Evolutionary conservation across 2,329 filamentous ascomycete species (phyloP).

Genomic region (Annulohypoxylon truncatum): DNA sequence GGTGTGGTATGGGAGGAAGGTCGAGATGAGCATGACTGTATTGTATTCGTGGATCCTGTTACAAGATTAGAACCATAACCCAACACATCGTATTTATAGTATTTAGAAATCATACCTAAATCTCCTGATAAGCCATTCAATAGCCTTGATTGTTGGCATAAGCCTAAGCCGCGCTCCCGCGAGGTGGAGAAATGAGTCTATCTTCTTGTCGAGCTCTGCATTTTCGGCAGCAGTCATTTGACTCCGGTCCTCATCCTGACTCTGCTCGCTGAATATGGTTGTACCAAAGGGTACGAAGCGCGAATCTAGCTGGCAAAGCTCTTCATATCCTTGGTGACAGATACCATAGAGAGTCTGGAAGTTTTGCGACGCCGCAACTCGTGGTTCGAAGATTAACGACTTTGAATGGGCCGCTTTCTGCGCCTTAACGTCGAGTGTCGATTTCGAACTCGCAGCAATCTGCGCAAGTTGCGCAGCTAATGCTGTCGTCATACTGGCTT

Average conservation of each 20-base stretch:
- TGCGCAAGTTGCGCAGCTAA: conserved; percentile 94
- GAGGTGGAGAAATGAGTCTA: conserved; percentile 86
- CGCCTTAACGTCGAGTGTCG: conserved; percentile 91
- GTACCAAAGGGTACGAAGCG: conserved; percentile 80
- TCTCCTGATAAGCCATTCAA: conserved; percentile 94
- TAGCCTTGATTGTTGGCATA: conserved; percentile 86
- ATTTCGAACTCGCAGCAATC: conserved; percentile 89
- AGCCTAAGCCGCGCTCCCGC: conserved; percentile 81
- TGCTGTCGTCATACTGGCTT: conserved; percentile 76
- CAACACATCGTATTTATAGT: background rate
- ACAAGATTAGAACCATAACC: conserved; percentile 23
- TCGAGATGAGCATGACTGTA: conserved; percentile 78
- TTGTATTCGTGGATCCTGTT: conserved; percentile 90
- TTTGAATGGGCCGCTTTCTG: conserved; percentile 93
- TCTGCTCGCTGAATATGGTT: conserved; percentile 93
- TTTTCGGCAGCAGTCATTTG: conserved; percentile 88
- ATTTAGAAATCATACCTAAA: conserved; percentile 73
- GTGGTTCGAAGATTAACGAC: conserved; percentile 91
- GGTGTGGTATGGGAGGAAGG: conserved; percentile 93
- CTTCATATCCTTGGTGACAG: conserved; percentile 89
- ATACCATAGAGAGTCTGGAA: conserved; percentile 90
- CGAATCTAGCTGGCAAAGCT: conserved; percentile 86
- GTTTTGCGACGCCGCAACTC: conserved; percentile 85
- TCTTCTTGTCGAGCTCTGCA: conserved; percentile 77
- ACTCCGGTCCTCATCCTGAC: conserved; percentile 86